A percentile compares a stretch with the other conserved stretches of the same genome.
These are phyloP conservation scores for Fraxinus paxiana DNA, from an alignment of 305 asterid species.

Conservation along the genomic window DNA sequence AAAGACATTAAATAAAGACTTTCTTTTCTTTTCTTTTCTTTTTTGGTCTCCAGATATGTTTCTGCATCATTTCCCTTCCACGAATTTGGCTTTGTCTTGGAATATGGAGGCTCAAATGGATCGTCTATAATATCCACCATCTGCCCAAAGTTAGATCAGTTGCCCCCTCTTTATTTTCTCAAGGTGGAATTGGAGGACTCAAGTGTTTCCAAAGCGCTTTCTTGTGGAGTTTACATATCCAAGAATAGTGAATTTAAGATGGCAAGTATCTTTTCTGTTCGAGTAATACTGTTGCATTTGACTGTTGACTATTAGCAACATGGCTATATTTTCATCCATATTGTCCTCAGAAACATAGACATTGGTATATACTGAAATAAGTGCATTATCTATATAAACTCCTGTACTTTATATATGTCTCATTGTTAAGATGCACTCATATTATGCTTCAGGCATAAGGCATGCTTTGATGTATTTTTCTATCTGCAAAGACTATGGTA, in stretches of 20 bases:
- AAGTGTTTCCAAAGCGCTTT: conserved; percentile 43
- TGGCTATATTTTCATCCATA: conserved; percentile 1
- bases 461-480: conserved; percentile 10
- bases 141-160: conserved; percentile 30
- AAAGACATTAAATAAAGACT: conserved; percentile 22
- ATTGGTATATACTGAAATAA: background rate
- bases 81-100: conserved; percentile 53
- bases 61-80: conserved; percentile 52
- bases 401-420: background rate
- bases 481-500: conserved; percentile 6
- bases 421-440: background rate
- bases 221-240: conserved; percentile 43
- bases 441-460: conserved; percentile 8
- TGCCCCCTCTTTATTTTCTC: conserved; percentile 53
- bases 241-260: conserved; percentile 22
- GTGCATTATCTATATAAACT: conserved; percentile 3
- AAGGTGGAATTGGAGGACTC: conserved; percentile 54
- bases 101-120: conserved; percentile 59
- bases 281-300: conserved; percentile 13
- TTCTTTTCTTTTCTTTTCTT: conserved; percentile 1
- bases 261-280: conserved; percentile 25
- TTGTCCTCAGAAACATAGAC: background rate
- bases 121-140: conserved; percentile 50
- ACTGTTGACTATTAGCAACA: conserved; percentile 9
- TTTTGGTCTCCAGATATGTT: conserved; percentile 38